Percentiles rank a stretch among this genome's conserved stretches.
Conservation (phyloP, 257 asterid species). For the Scutellaria barbata region DNA sequence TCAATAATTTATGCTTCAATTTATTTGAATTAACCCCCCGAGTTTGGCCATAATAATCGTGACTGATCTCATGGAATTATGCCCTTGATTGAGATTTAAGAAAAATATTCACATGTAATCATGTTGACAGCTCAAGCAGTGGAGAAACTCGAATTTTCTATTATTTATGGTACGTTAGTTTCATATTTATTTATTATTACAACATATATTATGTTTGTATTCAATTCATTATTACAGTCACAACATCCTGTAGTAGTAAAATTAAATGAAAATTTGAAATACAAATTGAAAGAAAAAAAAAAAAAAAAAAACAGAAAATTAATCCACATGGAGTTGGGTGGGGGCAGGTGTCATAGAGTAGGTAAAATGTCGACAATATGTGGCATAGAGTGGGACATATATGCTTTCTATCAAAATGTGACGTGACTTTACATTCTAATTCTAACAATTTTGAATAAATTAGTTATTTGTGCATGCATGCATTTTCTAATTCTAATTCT, state of each 20-base stretch:
- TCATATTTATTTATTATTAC: not conserved
- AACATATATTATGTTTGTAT: too few species aligned
- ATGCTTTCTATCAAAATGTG: not conserved
- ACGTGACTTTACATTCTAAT: conserved; percentile 7
- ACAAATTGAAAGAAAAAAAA: not conserved
- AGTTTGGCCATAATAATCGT: not conserved
- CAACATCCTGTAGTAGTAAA: not conserved
- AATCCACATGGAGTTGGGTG: not conserved
- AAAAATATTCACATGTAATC: conserved; percentile 24
- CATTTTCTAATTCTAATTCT: not conserved
- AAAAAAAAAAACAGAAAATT: not conserved
- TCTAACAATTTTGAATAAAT: not conserved
- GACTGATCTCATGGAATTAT: not conserved
- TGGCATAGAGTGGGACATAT: not conserved
- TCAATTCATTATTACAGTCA: too few species aligned
- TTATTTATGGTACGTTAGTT: too few species aligned
- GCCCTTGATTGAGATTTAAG: conserved; percentile 10
- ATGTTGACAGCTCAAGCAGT: not conserved
- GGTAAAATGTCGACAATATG: conserved; percentile 18
- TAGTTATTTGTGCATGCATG: conserved; percentile 11
- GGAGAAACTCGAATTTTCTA: too few species aligned
- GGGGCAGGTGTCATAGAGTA: not conserved
- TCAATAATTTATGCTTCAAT: not conserved
- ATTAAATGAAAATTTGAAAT: not conserved
- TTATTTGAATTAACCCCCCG: not conserved